These are phyloP conservation scores for Torulaspora delbrueckii DNA, from an alignment of 805 yeast species.

Conservation along the genomic window DNA sequence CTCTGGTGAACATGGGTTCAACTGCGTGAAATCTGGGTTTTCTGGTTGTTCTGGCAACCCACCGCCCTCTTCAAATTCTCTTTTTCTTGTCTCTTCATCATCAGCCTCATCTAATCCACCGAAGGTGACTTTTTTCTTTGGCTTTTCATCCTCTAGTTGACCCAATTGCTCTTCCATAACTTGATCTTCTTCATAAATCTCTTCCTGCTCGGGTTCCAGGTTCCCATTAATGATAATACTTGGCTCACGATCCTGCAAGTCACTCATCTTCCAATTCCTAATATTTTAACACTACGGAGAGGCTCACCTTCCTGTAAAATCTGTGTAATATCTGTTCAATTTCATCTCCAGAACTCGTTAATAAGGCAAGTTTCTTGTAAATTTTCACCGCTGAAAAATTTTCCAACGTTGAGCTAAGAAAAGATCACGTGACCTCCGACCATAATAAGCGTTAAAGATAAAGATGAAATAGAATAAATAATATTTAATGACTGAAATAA, in stretches of 20 bases:
- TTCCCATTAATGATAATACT: constrained; percentile 72
- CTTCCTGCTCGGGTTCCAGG: constrained; percentile 38
- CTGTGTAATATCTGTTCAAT: background rate
- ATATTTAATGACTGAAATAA: background rate
- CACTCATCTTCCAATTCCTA: constrained; percentile 47
- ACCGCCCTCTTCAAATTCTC: constrained; percentile 96
- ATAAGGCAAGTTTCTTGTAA: background rate
- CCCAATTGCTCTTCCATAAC: constrained; percentile 31
- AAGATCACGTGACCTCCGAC: background rate
- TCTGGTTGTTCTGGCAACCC: constrained; percentile 96
- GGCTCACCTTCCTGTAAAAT: background rate
- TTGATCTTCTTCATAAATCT: constrained; percentile 37
- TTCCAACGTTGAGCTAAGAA: background rate
- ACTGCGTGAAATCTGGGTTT: constrained; percentile 70
- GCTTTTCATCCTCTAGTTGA: constrained; percentile 33
- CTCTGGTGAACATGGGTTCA: constrained; percentile 90
- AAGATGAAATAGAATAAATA: background rate
- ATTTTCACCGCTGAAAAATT: constrained; percentile 2
- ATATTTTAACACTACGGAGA: background rate
- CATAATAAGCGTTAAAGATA: background rate
- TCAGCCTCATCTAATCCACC: constrained; percentile 61
- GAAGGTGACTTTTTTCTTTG: constrained; percentile 76
- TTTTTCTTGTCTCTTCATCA: constrained; percentile 70
- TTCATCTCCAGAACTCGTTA: background rate
- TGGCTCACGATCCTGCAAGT: constrained; percentile 80